These are phyloP conservation scores for Pneumocystis canis DNA, from an alignment of 1,139 yeast species.

Conservation along the genomic window DNA sequence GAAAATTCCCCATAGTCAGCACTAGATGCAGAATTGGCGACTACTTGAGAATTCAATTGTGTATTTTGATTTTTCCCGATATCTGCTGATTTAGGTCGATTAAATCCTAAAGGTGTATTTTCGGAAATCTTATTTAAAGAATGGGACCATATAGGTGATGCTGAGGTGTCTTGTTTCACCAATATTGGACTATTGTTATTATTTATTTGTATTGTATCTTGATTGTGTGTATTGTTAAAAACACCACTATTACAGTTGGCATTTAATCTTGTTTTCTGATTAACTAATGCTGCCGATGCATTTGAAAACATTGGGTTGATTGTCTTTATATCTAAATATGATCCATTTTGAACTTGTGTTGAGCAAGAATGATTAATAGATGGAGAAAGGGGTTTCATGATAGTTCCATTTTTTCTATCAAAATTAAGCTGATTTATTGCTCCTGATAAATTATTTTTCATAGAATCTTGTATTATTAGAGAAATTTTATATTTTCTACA, in stretches of 20 bases:
- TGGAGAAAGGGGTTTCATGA: conserved; percentile 5
- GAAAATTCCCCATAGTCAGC: conserved; percentile 6
- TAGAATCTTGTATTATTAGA: conserved; percentile 2
- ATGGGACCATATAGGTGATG: not conserved
- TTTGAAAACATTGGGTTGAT: conserved; percentile 10
- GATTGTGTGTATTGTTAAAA: not conserved
- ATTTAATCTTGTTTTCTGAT: conserved; percentile 8
- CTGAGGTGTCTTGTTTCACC: not conserved
- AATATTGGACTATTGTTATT: conserved; percentile 2
- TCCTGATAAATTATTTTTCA: conserved; percentile 2
- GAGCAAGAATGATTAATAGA: conserved; percentile 1
- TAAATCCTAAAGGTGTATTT: not conserved
- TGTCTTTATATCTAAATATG: conserved; percentile 5
- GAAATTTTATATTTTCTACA: not conserved
- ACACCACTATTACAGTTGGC: not conserved
- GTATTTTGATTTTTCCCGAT: not conserved
- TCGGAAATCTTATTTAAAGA: not conserved
- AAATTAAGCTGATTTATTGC: conserved; percentile 1
- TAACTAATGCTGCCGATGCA: conserved; percentile 11
- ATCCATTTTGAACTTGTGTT: not conserved
- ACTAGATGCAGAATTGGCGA: not conserved
- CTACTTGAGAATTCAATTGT: conserved; percentile 5
- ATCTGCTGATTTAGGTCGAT: conserved; percentile 6
- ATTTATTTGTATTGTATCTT: not conserved
- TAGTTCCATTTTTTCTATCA: not conserved